phyloP scores from a whole-genome alignment of 1,284 basidiomycete species.

The Trichosporon sp. region DNA sequence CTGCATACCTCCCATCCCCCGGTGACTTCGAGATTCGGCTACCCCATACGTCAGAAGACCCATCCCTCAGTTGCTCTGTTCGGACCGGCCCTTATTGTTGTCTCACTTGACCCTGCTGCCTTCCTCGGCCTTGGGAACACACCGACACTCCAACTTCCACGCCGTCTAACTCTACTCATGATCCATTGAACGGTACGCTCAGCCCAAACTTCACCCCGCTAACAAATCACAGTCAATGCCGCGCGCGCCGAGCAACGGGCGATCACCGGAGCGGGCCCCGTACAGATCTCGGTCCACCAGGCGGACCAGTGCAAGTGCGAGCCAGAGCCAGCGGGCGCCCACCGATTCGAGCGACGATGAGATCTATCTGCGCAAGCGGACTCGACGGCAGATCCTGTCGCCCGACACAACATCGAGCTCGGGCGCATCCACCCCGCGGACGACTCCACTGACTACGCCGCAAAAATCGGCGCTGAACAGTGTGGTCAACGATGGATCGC shows the following conservation, averaged over 20 bases:
- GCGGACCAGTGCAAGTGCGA: background rate
- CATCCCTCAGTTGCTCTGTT: background rate
- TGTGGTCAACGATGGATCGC: background rate
- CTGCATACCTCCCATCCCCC: background rate
- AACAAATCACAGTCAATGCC: background rate
- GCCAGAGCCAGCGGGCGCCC: background rate
- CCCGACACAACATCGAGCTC: background rate
- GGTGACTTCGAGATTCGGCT: background rate
- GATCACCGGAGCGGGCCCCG: background rate
- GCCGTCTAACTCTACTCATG: background rate
- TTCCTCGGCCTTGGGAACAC: background rate
- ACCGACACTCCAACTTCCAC: background rate
- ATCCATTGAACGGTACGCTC: background rate
- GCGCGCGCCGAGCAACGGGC: constrained; percentile 2
- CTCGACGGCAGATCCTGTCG: background rate
- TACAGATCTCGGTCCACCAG: background rate
- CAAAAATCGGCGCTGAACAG: background rate
- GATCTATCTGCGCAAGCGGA: background rate
- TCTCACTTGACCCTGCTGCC: background rate
- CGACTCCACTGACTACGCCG: background rate
- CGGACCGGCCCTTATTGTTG: background rate
- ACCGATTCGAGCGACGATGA: constrained; percentile 2
- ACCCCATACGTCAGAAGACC: background rate
- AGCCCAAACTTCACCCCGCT: background rate
- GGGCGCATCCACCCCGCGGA: background rate